phyloP scores from a whole-genome alignment of 352 stramenopile species.

The Globisporangium iwayamae region DNA sequence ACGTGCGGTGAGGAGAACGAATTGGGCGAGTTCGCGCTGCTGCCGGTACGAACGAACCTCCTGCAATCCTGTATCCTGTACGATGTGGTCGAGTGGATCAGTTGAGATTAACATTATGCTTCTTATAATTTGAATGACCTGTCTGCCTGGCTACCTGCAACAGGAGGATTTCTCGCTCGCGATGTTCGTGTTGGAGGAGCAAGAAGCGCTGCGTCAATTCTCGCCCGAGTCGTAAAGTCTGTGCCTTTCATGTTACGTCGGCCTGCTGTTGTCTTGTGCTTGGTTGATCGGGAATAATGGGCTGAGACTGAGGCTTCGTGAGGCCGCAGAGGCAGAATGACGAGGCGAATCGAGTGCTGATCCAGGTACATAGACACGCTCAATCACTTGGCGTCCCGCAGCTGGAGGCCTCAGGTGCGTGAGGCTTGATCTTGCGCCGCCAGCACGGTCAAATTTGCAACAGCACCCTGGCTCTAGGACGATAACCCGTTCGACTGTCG shows the following conservation, averaged over 20 bases:
- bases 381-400: no score
- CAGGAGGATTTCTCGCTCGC: slow-evolving; percentile 67
- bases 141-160: not conserved
- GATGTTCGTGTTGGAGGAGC: slow-evolving; percentile 60
- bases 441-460: not conserved
- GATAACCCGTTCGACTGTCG: not conserved
- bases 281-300: not conserved
- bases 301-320: not conserved
- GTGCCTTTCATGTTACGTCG: no score
- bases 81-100: not conserved
- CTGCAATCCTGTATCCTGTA: not conserved
- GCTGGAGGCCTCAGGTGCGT: no score
- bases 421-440: no score
- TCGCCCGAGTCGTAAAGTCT: not conserved
- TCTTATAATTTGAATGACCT: not conserved
- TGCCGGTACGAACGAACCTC: slow-evolving; percentile 34
- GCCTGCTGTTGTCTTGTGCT: not conserved
- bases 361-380: not conserved
- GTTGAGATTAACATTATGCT: not conserved
- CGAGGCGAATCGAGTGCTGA: not conserved
- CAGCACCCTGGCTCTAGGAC: not conserved
- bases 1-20: slow-evolving; percentile 81
- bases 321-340: no score
- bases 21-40: slow-evolving; percentile 63
- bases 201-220: slow-evolving; percentile 37